A percentile compares a stretch with the other conserved stretches of the same genome.
phyloP scores from a whole-genome alignment of 805 yeast species.

The Pichia exigua region DNA sequence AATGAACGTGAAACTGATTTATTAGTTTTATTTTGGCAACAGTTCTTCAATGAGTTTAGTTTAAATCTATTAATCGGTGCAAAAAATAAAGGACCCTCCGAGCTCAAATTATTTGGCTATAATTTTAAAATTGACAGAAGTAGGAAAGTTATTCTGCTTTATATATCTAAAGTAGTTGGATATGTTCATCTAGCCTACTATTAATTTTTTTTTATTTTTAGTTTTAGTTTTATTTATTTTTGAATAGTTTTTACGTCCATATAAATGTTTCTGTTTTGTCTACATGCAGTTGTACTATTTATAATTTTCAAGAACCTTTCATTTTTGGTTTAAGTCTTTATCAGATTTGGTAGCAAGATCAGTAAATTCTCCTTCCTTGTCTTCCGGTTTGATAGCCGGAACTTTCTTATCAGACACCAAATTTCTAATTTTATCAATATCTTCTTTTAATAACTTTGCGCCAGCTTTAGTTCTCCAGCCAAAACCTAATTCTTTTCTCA shows the following conservation, averaged over 20 bases:
- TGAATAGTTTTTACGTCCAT: not conserved
- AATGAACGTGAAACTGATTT: constrained; percentile 13
- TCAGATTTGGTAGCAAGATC: not conserved
- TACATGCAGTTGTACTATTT: not conserved
- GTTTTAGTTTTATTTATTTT: not conserved
- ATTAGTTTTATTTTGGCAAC: constrained; percentile 21
- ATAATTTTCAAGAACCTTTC: too few relatives aligned
- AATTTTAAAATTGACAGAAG: constrained; percentile 16
- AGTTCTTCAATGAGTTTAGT: constrained; percentile 13
- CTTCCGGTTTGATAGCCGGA: constrained; percentile 2
- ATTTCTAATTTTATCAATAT: constrained; percentile 27
- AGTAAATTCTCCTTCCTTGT: not conserved
- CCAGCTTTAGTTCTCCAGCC: constrained; percentile 52
- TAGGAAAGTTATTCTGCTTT: constrained; percentile 17
- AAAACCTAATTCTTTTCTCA: constrained; percentile 44
- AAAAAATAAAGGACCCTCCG: not conserved
- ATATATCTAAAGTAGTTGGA: constrained; percentile 15
- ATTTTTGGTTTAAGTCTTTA: not conserved
- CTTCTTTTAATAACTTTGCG: constrained; percentile 37
- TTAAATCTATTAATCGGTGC: constrained; percentile 7
- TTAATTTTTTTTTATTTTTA: not conserved
- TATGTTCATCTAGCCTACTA: constrained; percentile 19
- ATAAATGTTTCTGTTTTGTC: not conserved
- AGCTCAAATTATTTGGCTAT: constrained; percentile 22
- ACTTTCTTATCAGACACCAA: constrained; percentile 9